Evolutionary conservation across 306 rosid species (phyloP), one percentile per base, ranked within the genome.

Genomic region (Trichosanthes cucumerina): DNA sequence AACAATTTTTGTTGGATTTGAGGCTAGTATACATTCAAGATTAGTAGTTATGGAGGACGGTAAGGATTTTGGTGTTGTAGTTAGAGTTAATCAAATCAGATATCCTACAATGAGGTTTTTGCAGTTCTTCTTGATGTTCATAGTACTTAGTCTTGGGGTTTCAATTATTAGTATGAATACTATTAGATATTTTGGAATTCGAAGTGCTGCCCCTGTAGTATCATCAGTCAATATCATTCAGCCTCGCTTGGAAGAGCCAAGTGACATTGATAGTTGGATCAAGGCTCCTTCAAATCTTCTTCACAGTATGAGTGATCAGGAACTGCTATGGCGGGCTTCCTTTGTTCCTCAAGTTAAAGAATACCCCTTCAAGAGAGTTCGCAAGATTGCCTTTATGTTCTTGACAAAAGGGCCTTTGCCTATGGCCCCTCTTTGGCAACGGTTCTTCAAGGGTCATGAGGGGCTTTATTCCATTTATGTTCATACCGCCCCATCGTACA

Each of bases 311-410:
- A 96, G 82, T 75, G 99, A 96, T 79, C 74, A 59, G 6, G 99
- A 96, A 31, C 87, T 96, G 69, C 83, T 91, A 33, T 96, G 99
- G 99, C 81, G 93, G 44, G 98, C 98, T 59, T 88, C 99, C 39
- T 80, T 82, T 75, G 88, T 54, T 80, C 89, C 99, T 7, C 83
- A 86, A 80, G 86, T 86, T 14, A 86, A 87, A 78, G 74, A n/a
- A 28, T 90, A 91, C 81, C 99, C 99, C 9, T 90, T 88, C 64
- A 78, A 83, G 75, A 91, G 99, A 88, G 86, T 83, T 79, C 92
- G 91, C 24, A 96, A 91, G 89, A 92, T 96, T 79, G 99, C 99
- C 43, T 96, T 96, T 87, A 96, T 96, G 99, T 96, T 92, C 88
- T 90, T 96, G 89, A 90, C 97, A 2, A 96, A 92, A 80, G 99